Evolutionary conservation across 2,329 filamentous ascomycete genomes (phyloP).

Genomic region (Calonectria montana): DNA sequence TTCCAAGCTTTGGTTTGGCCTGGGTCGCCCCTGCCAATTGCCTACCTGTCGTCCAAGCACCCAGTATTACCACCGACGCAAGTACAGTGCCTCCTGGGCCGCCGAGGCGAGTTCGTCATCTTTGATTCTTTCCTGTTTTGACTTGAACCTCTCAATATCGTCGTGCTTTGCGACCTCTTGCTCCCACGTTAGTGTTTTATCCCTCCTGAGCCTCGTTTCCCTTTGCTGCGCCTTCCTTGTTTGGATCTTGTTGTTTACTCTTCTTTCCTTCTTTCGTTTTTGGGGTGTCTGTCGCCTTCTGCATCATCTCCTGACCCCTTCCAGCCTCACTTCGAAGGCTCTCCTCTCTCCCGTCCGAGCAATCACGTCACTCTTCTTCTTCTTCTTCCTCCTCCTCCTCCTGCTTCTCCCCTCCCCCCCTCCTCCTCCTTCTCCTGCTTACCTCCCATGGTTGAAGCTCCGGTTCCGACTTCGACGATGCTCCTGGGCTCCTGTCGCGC

Average conservation of each 20-base stretch:
- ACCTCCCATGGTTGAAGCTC: constrained; percentile 33
- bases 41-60: constrained; percentile 6
- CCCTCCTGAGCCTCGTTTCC: background rate
- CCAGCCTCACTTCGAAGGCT: background rate
- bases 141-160: background rate
- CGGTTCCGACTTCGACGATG: constrained; percentile 32
- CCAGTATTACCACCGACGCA: constrained; percentile 11
- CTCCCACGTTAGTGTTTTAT: constrained; percentile 9
- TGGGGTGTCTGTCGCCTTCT: background rate
- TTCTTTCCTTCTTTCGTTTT: background rate
- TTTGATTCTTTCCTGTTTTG: constrained; percentile 1
- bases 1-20: constrained; percentile 1
- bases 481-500: constrained; percentile 32
- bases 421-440: constrained; percentile 19
- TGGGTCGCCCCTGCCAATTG: constrained; percentile 18
- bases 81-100: background rate
- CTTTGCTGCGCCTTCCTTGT: background rate
- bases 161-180: background rate
- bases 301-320: constrained; percentile 7
- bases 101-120: background rate
- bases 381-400: background rate
- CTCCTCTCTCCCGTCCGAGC: background rate
- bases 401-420: background rate
- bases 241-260: background rate
- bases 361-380: background rate